Percentiles rank a stretch among this genome's conserved stretches.
These are phyloP conservation scores for Fusarium stilboides DNA, from an alignment of 2,329 filamentous ascomycete genomes.

Conservation along the genomic window DNA sequence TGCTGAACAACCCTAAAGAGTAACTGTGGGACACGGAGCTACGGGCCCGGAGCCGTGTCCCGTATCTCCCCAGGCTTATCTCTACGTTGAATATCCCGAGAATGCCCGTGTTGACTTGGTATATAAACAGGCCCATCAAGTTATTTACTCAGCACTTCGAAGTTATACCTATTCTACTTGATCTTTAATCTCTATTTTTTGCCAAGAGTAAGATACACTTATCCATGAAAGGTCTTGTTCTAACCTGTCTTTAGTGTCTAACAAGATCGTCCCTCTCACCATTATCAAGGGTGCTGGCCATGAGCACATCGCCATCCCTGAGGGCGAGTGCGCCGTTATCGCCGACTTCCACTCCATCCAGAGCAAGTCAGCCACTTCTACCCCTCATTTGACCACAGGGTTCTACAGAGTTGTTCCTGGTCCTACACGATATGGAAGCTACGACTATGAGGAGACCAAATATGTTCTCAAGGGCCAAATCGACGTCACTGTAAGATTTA, in stretches of 20 bases:
- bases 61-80: constrained; percentile 1
- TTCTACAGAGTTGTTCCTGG: constrained; percentile 40
- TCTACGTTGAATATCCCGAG: constrained; percentile 1
- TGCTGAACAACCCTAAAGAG: background rate
- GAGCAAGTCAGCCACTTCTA: constrained; percentile 12
- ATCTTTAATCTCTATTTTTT: background rate
- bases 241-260: constrained; percentile 24
- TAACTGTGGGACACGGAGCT: constrained; percentile 3
- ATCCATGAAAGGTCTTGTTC: background rate
- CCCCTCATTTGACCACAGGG: constrained; percentile 28
- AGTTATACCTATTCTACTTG: background rate
- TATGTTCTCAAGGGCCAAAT: constrained; percentile 39
- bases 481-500: constrained; percentile 19
- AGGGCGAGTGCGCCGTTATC: constrained; percentile 31
- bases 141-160: background rate
- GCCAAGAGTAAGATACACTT: constrained; percentile 4
- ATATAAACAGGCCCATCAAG: constrained; percentile 3
- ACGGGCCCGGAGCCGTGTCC: constrained; percentile 17
- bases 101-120: constrained; percentile 13
- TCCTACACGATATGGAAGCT: constrained; percentile 34
- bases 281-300: constrained; percentile 41
- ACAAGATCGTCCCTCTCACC: constrained; percentile 40
- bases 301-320: constrained; percentile 33
- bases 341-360: constrained; percentile 37
- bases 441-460: constrained; percentile 40